Conservation (phyloP, 1,284 basidiomycete genomes). For the Ceratobasidium sp. region DNA sequence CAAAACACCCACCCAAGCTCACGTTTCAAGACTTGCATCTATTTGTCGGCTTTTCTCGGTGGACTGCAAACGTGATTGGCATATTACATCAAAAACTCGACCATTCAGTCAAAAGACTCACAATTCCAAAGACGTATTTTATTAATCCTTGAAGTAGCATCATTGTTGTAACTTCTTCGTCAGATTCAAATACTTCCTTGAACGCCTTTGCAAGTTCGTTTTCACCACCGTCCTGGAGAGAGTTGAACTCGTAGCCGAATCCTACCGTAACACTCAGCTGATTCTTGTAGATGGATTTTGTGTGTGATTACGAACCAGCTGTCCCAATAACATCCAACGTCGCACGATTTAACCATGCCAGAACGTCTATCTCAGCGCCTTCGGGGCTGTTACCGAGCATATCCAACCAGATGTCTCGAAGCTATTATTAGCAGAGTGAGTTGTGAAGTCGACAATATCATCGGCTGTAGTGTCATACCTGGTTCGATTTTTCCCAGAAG, state of each 20-base stretch:
- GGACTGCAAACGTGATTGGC: constrained; percentile 4
- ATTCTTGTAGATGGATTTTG: not conserved
- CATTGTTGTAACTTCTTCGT: constrained; percentile 23
- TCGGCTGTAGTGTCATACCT: constrained; percentile 14
- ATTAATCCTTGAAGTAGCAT: constrained; percentile 27
- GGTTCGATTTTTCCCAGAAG: constrained; percentile 46
- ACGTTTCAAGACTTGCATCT: constrained; percentile 23
- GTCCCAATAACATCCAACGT: constrained; percentile 79
- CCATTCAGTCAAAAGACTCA: constrained; percentile 14
- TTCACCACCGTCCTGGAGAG: constrained; percentile 52
- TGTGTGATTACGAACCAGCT: constrained; percentile 62
- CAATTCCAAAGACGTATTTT: constrained; percentile 19
- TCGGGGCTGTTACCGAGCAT: constrained; percentile 26
- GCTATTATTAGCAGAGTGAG: constrained; percentile 12
- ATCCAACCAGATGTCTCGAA: constrained; percentile 45
- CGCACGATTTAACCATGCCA: constrained; percentile 68
- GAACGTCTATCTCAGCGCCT: constrained; percentile 62
- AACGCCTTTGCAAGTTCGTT: constrained; percentile 64
- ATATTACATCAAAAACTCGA: constrained; percentile 51
- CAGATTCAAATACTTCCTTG: constrained; percentile 54
- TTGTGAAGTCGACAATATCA: not conserved
- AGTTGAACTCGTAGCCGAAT: constrained; percentile 77
- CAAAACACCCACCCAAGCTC: not conserved
- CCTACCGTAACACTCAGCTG: constrained; percentile 45
- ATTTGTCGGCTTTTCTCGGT: constrained; percentile 7